A percentile compares a stretch with the other conserved stretches of the same genome.
Conservation (phyloP, 192 early-diverging fungal genomes). For the Thoreauomyces humboldtii region DNA sequence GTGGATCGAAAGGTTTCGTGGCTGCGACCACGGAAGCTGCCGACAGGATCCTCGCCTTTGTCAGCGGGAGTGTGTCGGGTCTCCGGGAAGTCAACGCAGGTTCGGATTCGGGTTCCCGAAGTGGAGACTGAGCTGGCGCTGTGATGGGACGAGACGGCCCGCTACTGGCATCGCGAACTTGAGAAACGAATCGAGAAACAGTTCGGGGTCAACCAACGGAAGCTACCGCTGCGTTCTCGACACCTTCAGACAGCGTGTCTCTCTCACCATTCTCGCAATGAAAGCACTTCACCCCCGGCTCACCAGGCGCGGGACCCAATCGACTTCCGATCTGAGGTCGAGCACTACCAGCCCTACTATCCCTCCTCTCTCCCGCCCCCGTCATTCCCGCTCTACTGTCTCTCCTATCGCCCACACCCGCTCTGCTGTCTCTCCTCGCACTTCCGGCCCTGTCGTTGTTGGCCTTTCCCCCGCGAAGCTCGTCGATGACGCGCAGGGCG, state of each 20-base stretch:
- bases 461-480: not conserved
- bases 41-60: not conserved
- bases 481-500: not conserved
- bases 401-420: not conserved
- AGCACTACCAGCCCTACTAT: no score
- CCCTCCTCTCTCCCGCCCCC: no score
- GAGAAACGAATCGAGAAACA: not conserved
- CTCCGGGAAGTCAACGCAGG: not conserved
- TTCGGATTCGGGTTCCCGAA: not conserved
- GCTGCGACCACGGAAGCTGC: conserved; percentile 6
- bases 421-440: not conserved
- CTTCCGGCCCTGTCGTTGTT: not conserved
- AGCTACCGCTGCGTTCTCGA: not conserved
- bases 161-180: not conserved
- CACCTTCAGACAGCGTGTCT: not conserved
- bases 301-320: not conserved
- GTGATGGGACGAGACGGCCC: not conserved
- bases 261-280: not conserved
- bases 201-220: not conserved
- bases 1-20: conserved; percentile 1
- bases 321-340: not conserved
- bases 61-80: not conserved
- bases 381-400: no score
- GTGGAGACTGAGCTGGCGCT: not conserved
- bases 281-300: not conserved